Percentiles rank a stretch among this genome's conserved stretches.
Conservation (phyloP, 140 eudicot genomes). For the Senecio squalidus region DNA sequence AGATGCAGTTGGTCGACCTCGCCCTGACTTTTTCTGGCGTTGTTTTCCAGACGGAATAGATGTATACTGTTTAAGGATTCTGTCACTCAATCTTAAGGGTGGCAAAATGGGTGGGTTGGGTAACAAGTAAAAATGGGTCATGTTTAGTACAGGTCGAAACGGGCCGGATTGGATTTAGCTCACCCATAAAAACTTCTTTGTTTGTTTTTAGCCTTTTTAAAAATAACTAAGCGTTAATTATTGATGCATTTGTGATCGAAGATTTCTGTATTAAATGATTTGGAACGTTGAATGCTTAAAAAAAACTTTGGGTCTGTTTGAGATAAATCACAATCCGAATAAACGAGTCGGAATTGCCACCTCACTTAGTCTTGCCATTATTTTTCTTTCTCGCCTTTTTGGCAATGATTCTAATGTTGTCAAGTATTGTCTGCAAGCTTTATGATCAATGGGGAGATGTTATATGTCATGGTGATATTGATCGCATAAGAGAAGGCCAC, state of each 20-base stretch:
- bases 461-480: slow-evolving; percentile 54
- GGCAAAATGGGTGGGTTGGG: too few species aligned
- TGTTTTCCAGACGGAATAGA: slow-evolving; percentile 83
- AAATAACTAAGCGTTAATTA: too few species aligned
- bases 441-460: slow-evolving; percentile 63
- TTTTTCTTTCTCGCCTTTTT: neutral
- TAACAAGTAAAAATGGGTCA: too few species aligned
- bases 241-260: too few species aligned
- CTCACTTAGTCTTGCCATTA: neutral
- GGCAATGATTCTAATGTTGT: neutral
- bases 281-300: too few species aligned
- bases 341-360: neutral
- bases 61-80: slow-evolving; percentile 26
- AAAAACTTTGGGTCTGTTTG: too few species aligned
- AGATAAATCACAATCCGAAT: neutral
- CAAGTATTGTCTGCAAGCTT: slow-evolving; percentile 28
- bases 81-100: neutral
- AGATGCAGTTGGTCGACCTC: slow-evolving; percentile 80
- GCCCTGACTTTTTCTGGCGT: slow-evolving; percentile 86
- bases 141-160: neutral
- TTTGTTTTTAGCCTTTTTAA: neutral
- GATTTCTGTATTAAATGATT: too few species aligned
- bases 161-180: neutral
- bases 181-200: neutral
- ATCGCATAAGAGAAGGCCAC: slow-evolving; percentile 46